phyloP scores from a whole-genome alignment of 306 rosid genomes.

The Medicago ruthenica region DNA sequence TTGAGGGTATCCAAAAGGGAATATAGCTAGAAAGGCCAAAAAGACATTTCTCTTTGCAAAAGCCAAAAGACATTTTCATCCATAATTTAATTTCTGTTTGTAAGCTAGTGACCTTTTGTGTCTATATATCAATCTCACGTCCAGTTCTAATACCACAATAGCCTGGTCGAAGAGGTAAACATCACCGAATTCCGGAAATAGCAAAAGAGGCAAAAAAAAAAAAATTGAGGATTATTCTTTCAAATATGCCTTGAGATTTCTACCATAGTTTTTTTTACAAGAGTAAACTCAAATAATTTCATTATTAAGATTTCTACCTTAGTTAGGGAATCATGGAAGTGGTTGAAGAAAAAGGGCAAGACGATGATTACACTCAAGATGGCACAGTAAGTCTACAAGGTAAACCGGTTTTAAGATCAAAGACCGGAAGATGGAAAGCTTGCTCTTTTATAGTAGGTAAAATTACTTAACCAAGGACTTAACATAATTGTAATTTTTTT shows the following conservation, averaged over 20 bases:
- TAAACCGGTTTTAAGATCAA: slow-evolving; percentile 1
- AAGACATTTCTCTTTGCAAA: no score
- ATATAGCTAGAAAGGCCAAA: no score
- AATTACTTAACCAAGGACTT: background rate
- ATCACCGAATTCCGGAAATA: background rate
- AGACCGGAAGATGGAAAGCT: slow-evolving; percentile 12
- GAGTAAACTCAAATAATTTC: no score
- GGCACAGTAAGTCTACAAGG: slow-evolving; percentile 11
- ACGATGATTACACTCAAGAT: background rate
- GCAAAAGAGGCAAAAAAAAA: background rate
- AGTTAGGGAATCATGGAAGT: slow-evolving; percentile 1
- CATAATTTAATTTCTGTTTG: background rate
- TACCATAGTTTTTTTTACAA: background rate
- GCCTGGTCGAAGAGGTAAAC: background rate
- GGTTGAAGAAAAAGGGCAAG: background rate
- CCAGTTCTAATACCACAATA: background rate
- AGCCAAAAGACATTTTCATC: no score
- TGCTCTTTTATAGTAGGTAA: slow-evolving; percentile 9
- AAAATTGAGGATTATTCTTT: background rate
- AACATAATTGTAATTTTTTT: no score
- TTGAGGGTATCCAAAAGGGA: no score
- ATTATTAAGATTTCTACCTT: background rate
- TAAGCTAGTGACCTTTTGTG: slow-evolving; percentile 1
- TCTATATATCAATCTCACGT: background rate
- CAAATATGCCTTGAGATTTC: background rate